Evolutionary conservation across 192 early-diverging fungal species (phyloP).

Genomic region (Podila minutissima): DNA sequence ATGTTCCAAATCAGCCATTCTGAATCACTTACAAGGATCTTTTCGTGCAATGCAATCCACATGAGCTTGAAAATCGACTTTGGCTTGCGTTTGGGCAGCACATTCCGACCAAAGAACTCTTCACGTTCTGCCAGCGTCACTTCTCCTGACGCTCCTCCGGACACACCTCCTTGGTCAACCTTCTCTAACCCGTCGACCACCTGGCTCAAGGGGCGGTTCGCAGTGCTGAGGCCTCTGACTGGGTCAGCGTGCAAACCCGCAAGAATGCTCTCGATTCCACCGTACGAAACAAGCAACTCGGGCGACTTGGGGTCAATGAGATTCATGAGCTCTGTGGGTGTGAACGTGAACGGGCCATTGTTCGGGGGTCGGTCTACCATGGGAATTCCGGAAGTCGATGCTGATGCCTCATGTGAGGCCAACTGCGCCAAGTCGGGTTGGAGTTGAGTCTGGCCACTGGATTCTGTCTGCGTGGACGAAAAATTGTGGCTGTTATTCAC

Average conservation of each 20-base stretch:
- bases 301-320: constrained; percentile 70
- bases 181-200: constrained; percentile 8
- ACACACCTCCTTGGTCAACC: not conserved
- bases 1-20: not conserved
- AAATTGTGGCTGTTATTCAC: not conserved
- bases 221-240: constrained; percentile 53
- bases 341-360: constrained; percentile 62
- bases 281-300: constrained; percentile 49
- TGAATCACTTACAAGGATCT: constrained; percentile 66
- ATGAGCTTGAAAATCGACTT: constrained; percentile 79
- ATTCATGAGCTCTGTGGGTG: constrained; percentile 55
- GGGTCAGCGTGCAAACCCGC: constrained; percentile 59
- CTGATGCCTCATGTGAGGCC: not conserved
- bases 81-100: constrained; percentile 73
- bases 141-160: constrained; percentile 2
- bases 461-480: no score
- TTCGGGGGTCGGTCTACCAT: constrained; percentile 8
- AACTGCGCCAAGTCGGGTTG: not conserved
- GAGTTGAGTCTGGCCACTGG: not conserved
- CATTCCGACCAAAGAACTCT: constrained; percentile 73
- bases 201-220: constrained; percentile 13
- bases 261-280: constrained; percentile 63
- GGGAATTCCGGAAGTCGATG: not conserved
- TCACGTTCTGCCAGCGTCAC: constrained; percentile 62
- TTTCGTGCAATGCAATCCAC: constrained; percentile 87